Conservation (phyloP, 768 basidiomycete genomes). For the Auricularia heimuer region DNA sequence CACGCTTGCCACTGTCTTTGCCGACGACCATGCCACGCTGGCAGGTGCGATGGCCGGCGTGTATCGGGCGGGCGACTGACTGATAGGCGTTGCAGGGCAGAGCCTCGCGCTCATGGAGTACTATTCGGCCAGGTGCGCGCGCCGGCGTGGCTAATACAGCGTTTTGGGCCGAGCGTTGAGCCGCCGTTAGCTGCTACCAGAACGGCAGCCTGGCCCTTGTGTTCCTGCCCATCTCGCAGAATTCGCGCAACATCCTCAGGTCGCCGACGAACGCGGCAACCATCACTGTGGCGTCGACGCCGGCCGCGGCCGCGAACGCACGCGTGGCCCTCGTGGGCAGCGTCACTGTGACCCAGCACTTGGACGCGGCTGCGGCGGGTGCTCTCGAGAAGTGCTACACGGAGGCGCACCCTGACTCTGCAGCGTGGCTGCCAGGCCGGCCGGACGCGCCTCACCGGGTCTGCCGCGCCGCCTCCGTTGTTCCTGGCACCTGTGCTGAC, state of each 20-base stretch:
- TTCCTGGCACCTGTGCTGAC: not conserved
- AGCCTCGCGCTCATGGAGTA: conserved; percentile 47
- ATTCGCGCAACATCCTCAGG: conserved; percentile 39
- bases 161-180: not conserved
- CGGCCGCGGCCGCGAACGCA: conserved; percentile 33
- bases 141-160: not conserved
- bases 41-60: conserved; percentile 22
- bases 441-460: conserved; percentile 17
- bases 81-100: conserved; percentile 22
- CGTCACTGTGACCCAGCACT: conserved; percentile 33
- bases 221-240: conserved; percentile 45
- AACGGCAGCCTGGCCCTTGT: conserved; percentile 46
- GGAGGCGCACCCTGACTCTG: conserved; percentile 37
- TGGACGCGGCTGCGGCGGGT: conserved; percentile 21
- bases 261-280: conserved; percentile 33
- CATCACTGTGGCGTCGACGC: conserved; percentile 31
- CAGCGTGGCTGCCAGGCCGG: conserved; percentile 40
- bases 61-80: not conserved
- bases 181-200: conserved; percentile 31
- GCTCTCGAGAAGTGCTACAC: conserved; percentile 13
- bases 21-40: conserved; percentile 28
- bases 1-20: conserved; percentile 42
- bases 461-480: not conserved
- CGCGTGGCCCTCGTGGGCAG: conserved; percentile 43
- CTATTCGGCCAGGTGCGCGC: conserved; percentile 30